Evolutionary conservation across 2,329 filamentous ascomycete genomes (phyloP).

Genomic region (Dactylellina cionopaga): DNA sequence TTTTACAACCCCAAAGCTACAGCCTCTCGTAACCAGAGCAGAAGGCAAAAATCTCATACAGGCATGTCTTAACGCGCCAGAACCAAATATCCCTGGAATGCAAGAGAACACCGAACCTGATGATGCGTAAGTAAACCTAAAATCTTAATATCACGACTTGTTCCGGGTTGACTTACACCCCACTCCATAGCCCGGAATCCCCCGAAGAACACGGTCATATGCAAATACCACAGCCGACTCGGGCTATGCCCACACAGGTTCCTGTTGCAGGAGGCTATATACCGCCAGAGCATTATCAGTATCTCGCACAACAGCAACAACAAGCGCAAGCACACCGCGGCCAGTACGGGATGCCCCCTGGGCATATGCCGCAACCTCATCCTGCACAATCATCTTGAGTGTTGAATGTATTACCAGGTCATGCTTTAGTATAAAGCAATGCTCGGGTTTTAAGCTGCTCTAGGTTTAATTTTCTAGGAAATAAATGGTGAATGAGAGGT

Average conservation of each 20-base stretch:
- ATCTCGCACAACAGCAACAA: constrained; percentile 76
- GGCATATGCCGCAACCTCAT: constrained; percentile 83
- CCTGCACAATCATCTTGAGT: constrained; percentile 78
- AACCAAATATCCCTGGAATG: constrained; percentile 79
- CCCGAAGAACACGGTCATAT: constrained; percentile 85
- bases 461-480: too few species aligned
- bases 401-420: too few species aligned
- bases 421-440: too few species aligned
- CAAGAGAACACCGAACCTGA: constrained; percentile 78
- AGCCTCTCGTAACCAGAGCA: constrained; percentile 96
- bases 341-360: constrained; percentile 72
- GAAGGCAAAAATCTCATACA: constrained; percentile 99
- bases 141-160: not conserved
- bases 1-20: constrained; percentile 97
- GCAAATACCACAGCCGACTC: constrained; percentile 75
- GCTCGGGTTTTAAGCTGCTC: too few species aligned
- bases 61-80: constrained; percentile 95
- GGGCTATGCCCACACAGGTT: constrained; percentile 69
- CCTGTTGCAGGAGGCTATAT: constrained; percentile 73
- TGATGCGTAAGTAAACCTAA: constrained; percentile 54
- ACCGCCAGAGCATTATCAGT: constrained; percentile 74
- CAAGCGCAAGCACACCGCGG: constrained; percentile 63
- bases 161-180: not conserved
- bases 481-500: too few species aligned
- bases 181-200: constrained; percentile 74